Conservation (phyloP, 257 asterid species). For the Solanum etuberosum region DNA sequence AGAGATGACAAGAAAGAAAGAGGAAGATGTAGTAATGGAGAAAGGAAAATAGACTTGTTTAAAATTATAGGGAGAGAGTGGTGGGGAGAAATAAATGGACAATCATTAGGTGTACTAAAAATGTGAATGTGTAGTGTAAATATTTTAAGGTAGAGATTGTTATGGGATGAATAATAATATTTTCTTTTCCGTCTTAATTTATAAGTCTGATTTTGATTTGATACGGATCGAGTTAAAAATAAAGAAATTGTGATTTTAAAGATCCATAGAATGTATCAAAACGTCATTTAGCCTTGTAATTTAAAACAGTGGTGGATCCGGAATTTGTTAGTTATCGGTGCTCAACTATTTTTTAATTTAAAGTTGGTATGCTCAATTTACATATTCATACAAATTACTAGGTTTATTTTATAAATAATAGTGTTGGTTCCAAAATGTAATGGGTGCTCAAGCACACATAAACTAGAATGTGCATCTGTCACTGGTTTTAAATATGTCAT, state of each 20-base stretch:
- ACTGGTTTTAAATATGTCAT: no score
- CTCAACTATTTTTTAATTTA: no score
- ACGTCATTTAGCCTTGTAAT: no score
- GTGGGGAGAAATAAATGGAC: slow-evolving; percentile 1
- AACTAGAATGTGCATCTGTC: not conserved
- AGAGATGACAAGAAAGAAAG: not conserved
- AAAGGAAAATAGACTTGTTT: not conserved
- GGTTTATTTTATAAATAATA: no score
- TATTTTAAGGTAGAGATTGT: not conserved
- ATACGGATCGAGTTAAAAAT: not conserved
- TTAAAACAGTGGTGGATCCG: no score
- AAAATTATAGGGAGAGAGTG: not conserved
- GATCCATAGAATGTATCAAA: rapidly evolving
- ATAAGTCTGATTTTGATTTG: not conserved
- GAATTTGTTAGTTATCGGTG: no score
- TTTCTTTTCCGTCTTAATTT: not conserved
- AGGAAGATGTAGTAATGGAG: not conserved
- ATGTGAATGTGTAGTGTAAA: not conserved
- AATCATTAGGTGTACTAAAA: not conserved
- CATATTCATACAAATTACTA: no score
- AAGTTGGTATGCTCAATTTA: no score
- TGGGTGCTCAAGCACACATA: not conserved
- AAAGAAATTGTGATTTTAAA: no score
- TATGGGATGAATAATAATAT: not conserved
- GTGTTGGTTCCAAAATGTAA: no score